Evolutionary conservation across 768 basidiomycete genomes (phyloP).

Genomic region (Russula abietina): DNA sequence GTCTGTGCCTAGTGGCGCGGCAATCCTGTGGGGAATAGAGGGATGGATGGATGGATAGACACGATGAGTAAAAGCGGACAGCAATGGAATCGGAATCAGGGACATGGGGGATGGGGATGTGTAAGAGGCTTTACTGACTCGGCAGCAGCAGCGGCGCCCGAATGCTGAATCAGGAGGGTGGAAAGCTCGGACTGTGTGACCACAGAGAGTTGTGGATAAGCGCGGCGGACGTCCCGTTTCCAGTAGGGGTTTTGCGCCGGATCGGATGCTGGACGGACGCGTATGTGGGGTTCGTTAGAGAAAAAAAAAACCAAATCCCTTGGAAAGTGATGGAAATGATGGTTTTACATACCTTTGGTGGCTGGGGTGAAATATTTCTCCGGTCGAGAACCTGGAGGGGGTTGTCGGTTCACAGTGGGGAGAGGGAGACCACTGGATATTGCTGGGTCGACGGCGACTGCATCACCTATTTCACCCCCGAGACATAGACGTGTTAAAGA

Average conservation of each 20-base stretch:
- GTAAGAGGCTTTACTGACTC: conserved; percentile 37
- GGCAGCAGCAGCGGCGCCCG: conserved; percentile 44
- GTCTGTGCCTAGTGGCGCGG: conserved; percentile 41
- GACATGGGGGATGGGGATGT: neutral
- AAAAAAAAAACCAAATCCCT: neutral
- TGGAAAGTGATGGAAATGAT: conserved; percentile 1
- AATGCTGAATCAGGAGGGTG: conserved; percentile 73
- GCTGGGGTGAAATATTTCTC: conserved; percentile 85
- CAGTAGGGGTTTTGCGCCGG: conserved; percentile 88
- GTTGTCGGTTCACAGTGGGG: conserved; percentile 64
- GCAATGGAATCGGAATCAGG: too few relatives aligned
- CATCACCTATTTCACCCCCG: conserved; percentile 54
- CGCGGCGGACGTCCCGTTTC: conserved; percentile 91
- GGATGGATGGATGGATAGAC: neutral
- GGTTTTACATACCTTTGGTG: conserved; percentile 60
- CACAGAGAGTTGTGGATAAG: conserved; percentile 87
- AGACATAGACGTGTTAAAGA: neutral
- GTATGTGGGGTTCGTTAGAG: conserved; percentile 21
- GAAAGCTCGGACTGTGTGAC: conserved; percentile 82
- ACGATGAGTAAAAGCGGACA: neutral
- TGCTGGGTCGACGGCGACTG: conserved; percentile 77
- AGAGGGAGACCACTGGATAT: conserved; percentile 88
- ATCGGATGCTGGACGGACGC: conserved; percentile 59
- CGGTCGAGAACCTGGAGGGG: conserved; percentile 81
- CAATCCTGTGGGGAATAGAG: neutral